Evolutionary conservation across 1,139 yeast species (phyloP).

Genomic region (Meyerozyma sp.): DNA sequence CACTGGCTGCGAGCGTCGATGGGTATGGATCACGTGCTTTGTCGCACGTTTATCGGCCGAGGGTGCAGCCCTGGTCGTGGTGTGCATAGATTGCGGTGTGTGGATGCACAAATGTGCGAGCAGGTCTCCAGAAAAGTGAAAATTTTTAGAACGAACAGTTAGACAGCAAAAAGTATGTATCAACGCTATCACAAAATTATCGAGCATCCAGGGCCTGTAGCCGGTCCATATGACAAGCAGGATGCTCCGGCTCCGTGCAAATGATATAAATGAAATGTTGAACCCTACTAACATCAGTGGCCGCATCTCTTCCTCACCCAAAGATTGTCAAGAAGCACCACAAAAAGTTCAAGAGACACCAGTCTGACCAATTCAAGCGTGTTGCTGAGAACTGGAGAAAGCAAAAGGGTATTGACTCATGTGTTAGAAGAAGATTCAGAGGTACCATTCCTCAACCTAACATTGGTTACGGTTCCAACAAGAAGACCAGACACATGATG

Average conservation of each 20-base stretch:
- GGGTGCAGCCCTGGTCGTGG: not conserved
- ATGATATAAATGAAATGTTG: not conserved
- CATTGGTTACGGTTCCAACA: conserved; percentile 99
- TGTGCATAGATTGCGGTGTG: not conserved
- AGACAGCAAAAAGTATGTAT: conserved; percentile 1
- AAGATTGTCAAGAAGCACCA: conserved; percentile 99
- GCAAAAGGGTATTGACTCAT: conserved; percentile 99
- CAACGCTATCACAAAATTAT: not conserved
- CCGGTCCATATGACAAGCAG: not conserved
- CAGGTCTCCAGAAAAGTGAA: not conserved
- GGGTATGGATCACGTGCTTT: not conserved
- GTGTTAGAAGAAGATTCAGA: conserved; percentile 99
- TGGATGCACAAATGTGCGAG: not conserved
- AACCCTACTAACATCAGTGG: conserved; percentile 41
- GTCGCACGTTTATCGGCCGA: not conserved
- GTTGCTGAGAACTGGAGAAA: conserved; percentile 99
- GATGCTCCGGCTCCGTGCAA: not conserved
- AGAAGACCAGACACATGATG: conserved; percentile 91
- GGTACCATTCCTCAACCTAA: conserved; percentile 99
- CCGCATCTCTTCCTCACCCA: conserved; percentile 98
- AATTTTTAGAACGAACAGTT: conserved; percentile 1
- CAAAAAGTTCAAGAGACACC: conserved; percentile 99
- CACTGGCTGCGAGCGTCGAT: not conserved
- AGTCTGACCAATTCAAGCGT: conserved; percentile 99
- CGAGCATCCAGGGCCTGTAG: not conserved